Evolutionary conservation across 768 basidiomycete species (phyloP), one percentile per base, ranked within the genome.

Genomic region (Amanita thiersii): DNA sequence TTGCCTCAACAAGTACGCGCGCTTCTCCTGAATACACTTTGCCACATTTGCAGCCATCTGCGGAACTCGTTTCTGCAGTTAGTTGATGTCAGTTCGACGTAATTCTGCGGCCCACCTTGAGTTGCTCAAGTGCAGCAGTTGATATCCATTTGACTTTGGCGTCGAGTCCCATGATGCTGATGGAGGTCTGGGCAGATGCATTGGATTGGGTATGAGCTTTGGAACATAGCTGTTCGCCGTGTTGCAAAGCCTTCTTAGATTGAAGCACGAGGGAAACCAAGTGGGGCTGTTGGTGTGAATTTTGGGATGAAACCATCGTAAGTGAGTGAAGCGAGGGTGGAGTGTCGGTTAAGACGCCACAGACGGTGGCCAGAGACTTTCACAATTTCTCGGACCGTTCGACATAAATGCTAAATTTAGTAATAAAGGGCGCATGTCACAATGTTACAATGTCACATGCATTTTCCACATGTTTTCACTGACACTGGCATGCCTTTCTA

Each of bases 241-340:
- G 75, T 47, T 86, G 79, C 2, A 91, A 71, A 0, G 85, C 87
- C 52, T 84, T 85, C 69, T 88, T 84, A 2, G 87, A 88, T 52
- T 86, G 81, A 1, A 83, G 64, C 8, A 86, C 83, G 7, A 91
- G 75, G 17, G 83, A 77, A 24, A 85, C 73, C 15, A 89, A 75
- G 46, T 83, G 76, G 3, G 81, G 72, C 41, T 76, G 74, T 39
- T 73, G 70, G 3, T 55, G 52, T 32, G 50, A 37, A 12, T 14
- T n/a, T 8, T 43, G 21, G 25, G 18, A 23, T 23, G 52, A 34
- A 19, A 21, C 18, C 42, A 43, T 43, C 6, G 5, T 18, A 28
- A 17, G n/a, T 44, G 34, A 37, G 36, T n/a, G n/a, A 26, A 11
- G 28, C 21, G 26, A 12, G 5, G 36, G 24, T 25, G 24, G 21